phyloP scores from a whole-genome alignment of 768 basidiomycete species.

The Trametes elegans region DNA sequence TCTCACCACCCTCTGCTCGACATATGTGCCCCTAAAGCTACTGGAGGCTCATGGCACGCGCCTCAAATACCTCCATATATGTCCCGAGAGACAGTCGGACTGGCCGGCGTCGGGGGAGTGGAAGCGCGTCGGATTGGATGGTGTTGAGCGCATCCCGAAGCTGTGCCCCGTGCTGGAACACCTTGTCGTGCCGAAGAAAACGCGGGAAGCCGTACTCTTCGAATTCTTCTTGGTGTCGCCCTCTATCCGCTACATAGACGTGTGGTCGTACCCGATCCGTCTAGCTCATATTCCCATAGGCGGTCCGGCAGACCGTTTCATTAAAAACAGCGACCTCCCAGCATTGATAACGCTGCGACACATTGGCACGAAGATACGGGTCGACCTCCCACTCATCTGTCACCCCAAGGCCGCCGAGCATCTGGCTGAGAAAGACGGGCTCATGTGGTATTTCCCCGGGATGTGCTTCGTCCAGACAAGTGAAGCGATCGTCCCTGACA shows the following conservation, averaged over 20 bases:
- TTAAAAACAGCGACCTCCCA: neutral
- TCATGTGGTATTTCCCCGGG: neutral
- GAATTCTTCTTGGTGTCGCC: neutral
- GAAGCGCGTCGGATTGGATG: no score
- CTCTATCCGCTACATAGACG: conserved; percentile 2
- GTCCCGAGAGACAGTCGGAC: neutral
- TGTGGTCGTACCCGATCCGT: neutral
- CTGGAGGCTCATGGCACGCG: neutral
- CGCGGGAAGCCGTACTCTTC: neutral
- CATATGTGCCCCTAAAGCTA: neutral
- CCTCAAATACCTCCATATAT: conserved; percentile 4
- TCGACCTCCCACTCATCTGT: neutral
- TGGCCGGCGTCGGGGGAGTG: no score
- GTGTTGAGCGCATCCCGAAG: neutral
- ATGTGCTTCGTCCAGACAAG: neutral
- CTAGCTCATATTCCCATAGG: neutral
- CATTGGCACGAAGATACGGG: neutral
- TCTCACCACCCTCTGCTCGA: neutral
- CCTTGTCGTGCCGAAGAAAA: neutral
- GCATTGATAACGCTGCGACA: neutral
- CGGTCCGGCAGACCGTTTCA: neutral
- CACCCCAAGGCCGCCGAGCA: neutral
- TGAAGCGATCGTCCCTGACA: neutral
- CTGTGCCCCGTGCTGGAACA: conserved; percentile 2
- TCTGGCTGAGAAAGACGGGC: neutral